Evolutionary conservation across 345 rosid genomes (phyloP).

Genomic region (Boechera stricta): DNA sequence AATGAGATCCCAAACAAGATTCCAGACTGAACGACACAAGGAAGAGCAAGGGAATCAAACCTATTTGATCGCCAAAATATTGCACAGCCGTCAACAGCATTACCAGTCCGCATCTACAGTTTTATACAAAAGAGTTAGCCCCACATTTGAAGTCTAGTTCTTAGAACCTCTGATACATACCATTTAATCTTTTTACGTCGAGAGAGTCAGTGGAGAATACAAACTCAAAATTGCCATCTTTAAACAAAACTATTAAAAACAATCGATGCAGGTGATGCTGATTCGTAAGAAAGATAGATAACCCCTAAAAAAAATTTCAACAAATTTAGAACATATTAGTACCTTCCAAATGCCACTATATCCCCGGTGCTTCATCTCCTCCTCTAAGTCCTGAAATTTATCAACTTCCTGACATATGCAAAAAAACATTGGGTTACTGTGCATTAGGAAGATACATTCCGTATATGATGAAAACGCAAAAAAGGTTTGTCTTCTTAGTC

Average conservation of each 20-base stretch:
- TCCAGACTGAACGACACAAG: constrained; percentile 24
- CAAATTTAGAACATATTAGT: neutral
- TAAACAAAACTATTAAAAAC: constrained; percentile 5
- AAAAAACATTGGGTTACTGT: neutral
- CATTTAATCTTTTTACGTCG: constrained; percentile 12
- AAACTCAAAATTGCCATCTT: constrained; percentile 16
- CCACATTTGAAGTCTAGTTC: constrained; percentile 9
- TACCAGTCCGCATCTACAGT: constrained; percentile 93
- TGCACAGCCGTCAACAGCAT: constrained; percentile 96
- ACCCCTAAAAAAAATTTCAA: neutral
- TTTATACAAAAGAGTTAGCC: constrained; percentile 31
- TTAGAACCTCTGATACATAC: constrained; percentile 15
- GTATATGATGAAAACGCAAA: neutral
- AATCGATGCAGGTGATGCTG: neutral
- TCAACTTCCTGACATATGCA: constrained; percentile 79
- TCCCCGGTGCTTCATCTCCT: constrained; percentile 68
- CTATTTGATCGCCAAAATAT: constrained; percentile 90
- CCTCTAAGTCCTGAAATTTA: constrained; percentile 78
- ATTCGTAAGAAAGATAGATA: neutral
- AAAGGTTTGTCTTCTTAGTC: neutral
- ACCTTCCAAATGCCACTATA: constrained; percentile 94
- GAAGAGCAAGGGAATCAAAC: constrained; percentile 47
- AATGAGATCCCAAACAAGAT: constrained; percentile 35
- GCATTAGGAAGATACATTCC: constrained; percentile 14
- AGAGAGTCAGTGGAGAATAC: constrained; percentile 3